Evolutionary conservation across 371 early-diverging fungal genomes (phyloP), one percentile per base, ranked within the genome.

Genomic region (Phascolomyces articulosus): DNA sequence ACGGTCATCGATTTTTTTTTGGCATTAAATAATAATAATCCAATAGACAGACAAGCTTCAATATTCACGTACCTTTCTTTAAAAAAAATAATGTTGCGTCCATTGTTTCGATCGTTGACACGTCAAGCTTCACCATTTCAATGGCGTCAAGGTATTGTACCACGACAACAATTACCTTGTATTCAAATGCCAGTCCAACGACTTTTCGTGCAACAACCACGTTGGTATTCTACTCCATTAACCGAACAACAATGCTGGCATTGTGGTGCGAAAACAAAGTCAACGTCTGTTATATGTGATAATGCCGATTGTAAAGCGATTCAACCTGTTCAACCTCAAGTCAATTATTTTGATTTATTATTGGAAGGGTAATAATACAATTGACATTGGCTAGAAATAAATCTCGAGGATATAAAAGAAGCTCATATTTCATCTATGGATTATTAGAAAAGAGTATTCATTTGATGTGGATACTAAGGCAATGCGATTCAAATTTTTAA

Each of bases 381-480:
- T n/a, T n/a, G n/a, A n/a, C n/a, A n/a, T n/a, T n/a, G n/a, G n/a
- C n/a, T n/a, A n/a, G n/a, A n/a, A n/a, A n/a, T n/a, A n/a, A n/a
- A n/a, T n/a, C n/a, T n/a, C n/a, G n/a, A n/a, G n/a, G n/a, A n/a
- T n/a, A n/a, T n/a, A n/a, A n/a, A n/a, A n/a, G n/a, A n/a, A n/a
- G n/a, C n/a, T n/a, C n/a, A n/a, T n/a, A n/a, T n/a, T n/a, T n/a
- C n/a, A n/a, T n/a, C n/a, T n/a, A n/a, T n/a, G n/a, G n/a, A n/a
- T n/a, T 38, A 11, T 6, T 63, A 86, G 90, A 40, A 67, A 77
- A 23, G 71, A 79, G 29, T 81, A 82, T 6, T 71, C 71, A 1
- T 96, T 89, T 71, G 87, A 91, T 64, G 74, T 96, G 21, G 91
- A 94, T 70, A 53, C 82, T 31, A 83, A 75, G 44, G 74, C 74